A percentile compares a stretch with the other conserved stretches of the same genome.
phyloP scores from a whole-genome alignment of 768 basidiomycete genomes.

The Rubroboletus satanas region DNA sequence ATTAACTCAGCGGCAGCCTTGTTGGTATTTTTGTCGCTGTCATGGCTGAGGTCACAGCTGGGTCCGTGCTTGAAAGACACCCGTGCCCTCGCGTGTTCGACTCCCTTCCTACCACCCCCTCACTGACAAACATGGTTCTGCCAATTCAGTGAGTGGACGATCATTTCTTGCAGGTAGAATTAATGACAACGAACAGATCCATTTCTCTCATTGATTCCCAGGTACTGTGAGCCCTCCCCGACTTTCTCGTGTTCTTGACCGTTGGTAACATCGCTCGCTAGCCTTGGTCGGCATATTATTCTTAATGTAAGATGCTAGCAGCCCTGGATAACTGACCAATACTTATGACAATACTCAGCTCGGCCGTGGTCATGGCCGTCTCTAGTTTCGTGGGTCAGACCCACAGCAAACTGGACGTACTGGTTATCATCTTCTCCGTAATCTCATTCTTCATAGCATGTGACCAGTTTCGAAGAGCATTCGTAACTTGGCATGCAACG shows the following conservation, averaged over 20 bases:
- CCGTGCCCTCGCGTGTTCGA: neutral
- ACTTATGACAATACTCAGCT: constrained; percentile 6
- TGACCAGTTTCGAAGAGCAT: constrained; percentile 21
- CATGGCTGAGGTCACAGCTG: neutral
- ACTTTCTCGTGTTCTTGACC: neutral
- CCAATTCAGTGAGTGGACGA: constrained; percentile 17
- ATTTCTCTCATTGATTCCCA: neutral
- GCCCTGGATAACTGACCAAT: neutral
- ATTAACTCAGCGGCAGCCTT: too few species aligned
- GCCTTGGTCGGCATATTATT: constrained; percentile 21
- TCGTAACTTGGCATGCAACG: constrained; percentile 13
- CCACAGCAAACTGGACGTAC: constrained; percentile 16
- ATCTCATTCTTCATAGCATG: constrained; percentile 17
- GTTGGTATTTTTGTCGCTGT: neutral
- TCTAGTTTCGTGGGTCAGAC: constrained; percentile 1
- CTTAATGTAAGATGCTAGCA: constrained; percentile 10
- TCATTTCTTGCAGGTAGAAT: neutral
- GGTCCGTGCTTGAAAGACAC: neutral
- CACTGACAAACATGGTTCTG: constrained; percentile 2
- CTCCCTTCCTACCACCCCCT: neutral
- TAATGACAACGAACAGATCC: neutral
- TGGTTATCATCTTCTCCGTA: constrained; percentile 14
- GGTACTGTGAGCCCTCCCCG: constrained; percentile 14
- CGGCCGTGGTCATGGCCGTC: constrained; percentile 16
- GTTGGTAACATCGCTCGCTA: neutral